Conservation (phyloP, 306 rosid genomes). For the Luffa aegyptiaca region DNA sequence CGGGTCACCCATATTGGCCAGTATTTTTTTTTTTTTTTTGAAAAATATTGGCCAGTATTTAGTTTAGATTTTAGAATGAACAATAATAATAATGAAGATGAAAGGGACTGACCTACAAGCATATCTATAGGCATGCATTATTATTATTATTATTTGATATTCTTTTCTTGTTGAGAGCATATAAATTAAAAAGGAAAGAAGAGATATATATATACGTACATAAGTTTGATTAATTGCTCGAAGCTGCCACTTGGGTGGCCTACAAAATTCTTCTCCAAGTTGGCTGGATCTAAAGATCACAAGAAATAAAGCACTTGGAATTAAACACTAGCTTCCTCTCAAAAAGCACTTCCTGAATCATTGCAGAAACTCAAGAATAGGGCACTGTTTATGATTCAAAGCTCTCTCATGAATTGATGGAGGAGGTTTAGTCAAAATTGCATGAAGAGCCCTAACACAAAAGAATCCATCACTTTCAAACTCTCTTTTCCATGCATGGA, state of each 20-base stretch:
- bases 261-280: neutral
- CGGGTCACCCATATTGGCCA: neutral
- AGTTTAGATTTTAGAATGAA: neutral
- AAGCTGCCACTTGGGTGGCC: conserved; percentile 7
- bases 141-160: neutral
- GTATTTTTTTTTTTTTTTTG: too few species aligned
- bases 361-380: neutral
- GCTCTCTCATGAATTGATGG: neutral
- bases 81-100: neutral
- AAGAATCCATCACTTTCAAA: neutral
- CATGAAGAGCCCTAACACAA: neutral
- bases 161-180: neutral
- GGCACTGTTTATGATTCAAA: neutral
- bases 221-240: neutral
- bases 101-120: neutral
- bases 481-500: neutral
- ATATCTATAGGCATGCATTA: neutral
- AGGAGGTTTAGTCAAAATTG: conserved; percentile 1
- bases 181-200: neutral
- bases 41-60: neutral
- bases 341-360: neutral
- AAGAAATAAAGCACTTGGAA: neutral
- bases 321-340: neutral
- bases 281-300: neutral
- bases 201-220: neutral